Percentiles rank a stretch among this genome's conserved stretches.
Conservation (phyloP, 129 eudicot species). For the Logfia minima region DNA sequence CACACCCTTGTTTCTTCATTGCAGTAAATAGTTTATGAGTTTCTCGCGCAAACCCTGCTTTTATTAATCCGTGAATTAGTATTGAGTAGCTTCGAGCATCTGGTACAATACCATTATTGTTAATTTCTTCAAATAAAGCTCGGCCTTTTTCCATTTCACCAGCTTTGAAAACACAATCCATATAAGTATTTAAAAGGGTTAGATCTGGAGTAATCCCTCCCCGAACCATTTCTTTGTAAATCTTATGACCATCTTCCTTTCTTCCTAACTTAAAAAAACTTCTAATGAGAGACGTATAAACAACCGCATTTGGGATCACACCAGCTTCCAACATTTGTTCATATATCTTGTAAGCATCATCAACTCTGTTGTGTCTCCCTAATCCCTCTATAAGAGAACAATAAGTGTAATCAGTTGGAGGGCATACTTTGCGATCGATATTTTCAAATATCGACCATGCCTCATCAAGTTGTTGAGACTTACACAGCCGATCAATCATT, state of each 20-base stretch:
- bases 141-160: conserved; percentile 91
- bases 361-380: conserved; percentile 75
- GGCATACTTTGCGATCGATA: conserved; percentile 63
- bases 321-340: conserved; percentile 73
- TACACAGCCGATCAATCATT: conserved; percentile 82
- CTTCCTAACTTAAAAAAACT: conserved; percentile 69
- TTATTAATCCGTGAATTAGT: conserved; percentile 78
- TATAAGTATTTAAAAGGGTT: conserved; percentile 78
- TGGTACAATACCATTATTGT: conserved; percentile 54
- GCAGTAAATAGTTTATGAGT: conserved; percentile 54
- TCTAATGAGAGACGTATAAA: conserved; percentile 75
- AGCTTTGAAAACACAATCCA: conserved; percentile 90
- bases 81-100: conserved; percentile 89
- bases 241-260: conserved; percentile 87
- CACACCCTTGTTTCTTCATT: conserved; percentile 87
- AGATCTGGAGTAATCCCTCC: conserved; percentile 65
- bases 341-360: conserved; percentile 80
- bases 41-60: conserved; percentile 80
- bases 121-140: conserved; percentile 77
- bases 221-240: conserved; percentile 85
- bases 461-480: conserved; percentile 71
- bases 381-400: conserved; percentile 86
- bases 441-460: conserved; percentile 68
- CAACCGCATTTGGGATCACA: conserved; percentile 64
- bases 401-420: conserved; percentile 69